Evolutionary conservation across 2,329 filamentous ascomycete genomes (phyloP).

Genomic region (Rhynchosporium graminicola): DNA sequence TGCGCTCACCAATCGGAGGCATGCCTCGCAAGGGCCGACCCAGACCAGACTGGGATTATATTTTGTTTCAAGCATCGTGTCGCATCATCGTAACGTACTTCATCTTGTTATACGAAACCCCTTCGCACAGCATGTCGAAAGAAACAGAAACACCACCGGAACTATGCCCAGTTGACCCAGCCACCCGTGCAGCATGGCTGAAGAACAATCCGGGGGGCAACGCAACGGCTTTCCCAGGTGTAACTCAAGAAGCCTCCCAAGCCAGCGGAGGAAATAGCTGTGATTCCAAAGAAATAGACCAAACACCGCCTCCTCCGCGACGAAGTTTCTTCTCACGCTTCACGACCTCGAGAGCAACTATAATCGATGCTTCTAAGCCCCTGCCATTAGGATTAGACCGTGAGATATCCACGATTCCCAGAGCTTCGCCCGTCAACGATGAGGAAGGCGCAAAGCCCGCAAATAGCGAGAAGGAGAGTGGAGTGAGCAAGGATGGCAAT

Average conservation of each 20-base stretch:
- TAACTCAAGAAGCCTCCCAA: slow-evolving; percentile 37
- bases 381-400: slow-evolving; percentile 68
- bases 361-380: slow-evolving; percentile 18
- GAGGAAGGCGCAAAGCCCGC: slow-evolving; percentile 52
- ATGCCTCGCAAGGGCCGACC: slow-evolving; percentile 16
- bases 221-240: slow-evolving; percentile 32
- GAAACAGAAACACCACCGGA: slow-evolving; percentile 39
- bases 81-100: slow-evolving; percentile 21
- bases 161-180: slow-evolving; percentile 86
- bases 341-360: slow-evolving; percentile 18
- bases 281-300: slow-evolving; percentile 41
- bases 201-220: slow-evolving; percentile 40
- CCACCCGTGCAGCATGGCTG: slow-evolving; percentile 85
- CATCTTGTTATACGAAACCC: neutral
- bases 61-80: slow-evolving; percentile 19
- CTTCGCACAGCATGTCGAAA: slow-evolving; percentile 34
- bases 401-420: slow-evolving; percentile 78
- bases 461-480: slow-evolving; percentile 78
- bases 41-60: slow-evolving; percentile 19
- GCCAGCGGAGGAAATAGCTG: slow-evolving; percentile 40
- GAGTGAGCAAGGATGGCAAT: slow-evolving; percentile 71
- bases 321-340: slow-evolving; percentile 32
- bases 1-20: slow-evolving; percentile 31
- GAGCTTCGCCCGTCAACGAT: slow-evolving; percentile 49
- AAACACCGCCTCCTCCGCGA: slow-evolving; percentile 41